Conservation (phyloP, 2,329 filamentous ascomycete genomes). For the Hypocrella siamensis region DNA sequence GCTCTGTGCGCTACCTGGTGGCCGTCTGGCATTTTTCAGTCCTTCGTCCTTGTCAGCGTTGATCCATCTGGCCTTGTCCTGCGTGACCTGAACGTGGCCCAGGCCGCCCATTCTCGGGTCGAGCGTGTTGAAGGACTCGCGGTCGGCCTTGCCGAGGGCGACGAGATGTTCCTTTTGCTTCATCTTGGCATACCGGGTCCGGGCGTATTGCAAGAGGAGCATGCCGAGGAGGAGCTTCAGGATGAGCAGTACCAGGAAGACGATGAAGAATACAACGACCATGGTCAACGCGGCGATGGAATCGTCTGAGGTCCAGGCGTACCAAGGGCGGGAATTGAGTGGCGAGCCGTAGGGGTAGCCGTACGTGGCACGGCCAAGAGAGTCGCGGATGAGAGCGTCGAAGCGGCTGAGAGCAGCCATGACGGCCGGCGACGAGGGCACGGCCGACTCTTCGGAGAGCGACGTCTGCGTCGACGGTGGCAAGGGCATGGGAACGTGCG, state of each 20-base stretch:
- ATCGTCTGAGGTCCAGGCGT: conserved; percentile 52
- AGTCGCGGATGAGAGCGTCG: conserved; percentile 59
- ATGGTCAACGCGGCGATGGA: conserved; percentile 65
- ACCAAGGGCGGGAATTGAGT: conserved; percentile 26
- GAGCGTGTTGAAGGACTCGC: conserved; percentile 46
- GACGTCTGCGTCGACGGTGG: conserved; percentile 49
- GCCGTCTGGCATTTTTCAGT: conserved; percentile 34
- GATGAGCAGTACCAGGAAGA: conserved; percentile 73
- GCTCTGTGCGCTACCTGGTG: conserved; percentile 31
- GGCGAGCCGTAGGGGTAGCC: conserved; percentile 31
- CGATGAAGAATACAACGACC: conserved; percentile 68
- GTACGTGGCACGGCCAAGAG: conserved; percentile 60
- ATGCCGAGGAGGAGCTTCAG: conserved; percentile 81
- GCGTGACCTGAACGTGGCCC: conserved; percentile 74
- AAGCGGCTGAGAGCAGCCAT: conserved; percentile 66
- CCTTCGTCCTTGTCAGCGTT: conserved; percentile 73
- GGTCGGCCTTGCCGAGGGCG: conserved; percentile 28
- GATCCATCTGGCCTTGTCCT: conserved; percentile 74
- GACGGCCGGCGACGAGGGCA: conserved; percentile 55
- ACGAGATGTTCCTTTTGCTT: conserved; percentile 47
- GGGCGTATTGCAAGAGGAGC: conserved; percentile 63
- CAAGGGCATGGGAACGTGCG: conserved; percentile 62
- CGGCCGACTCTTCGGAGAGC: conserved; percentile 45
- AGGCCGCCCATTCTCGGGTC: conserved; percentile 68
- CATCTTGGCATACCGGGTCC: conserved; percentile 69